These are phyloP conservation scores for Fomitopsis pulvina DNA, from an alignment of 768 basidiomycete genomes.

Conservation along the genomic window DNA sequence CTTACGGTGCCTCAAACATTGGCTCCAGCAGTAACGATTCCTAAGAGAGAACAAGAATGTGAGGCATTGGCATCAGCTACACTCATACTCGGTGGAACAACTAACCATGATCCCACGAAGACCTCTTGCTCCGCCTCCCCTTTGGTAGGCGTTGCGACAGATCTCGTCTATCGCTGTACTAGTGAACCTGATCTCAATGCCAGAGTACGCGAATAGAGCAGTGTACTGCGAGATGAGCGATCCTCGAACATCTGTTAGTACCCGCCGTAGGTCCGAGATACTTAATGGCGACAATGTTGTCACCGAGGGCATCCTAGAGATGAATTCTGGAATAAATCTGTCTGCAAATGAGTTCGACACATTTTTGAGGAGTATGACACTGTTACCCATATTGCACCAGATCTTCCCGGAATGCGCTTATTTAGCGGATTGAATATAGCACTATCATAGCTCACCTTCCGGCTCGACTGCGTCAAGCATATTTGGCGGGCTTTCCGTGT, in stretches of 20 bases:
- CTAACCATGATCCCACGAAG: constrained; percentile 81
- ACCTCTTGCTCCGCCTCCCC: constrained; percentile 89
- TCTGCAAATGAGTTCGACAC: not conserved
- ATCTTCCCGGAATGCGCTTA: constrained; percentile 37
- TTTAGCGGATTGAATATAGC: not conserved
- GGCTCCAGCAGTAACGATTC: constrained; percentile 78
- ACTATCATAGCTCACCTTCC: constrained; percentile 33
- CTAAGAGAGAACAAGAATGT: constrained; percentile 32
- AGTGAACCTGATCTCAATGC: constrained; percentile 84
- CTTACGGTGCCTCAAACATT: constrained; percentile 92
- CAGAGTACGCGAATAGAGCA: constrained; percentile 76
- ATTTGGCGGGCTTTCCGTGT: constrained; percentile 47
- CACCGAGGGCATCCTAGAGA: constrained; percentile 89
- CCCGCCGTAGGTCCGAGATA: constrained; percentile 76
- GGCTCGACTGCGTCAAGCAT: constrained; percentile 69
- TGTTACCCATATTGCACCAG: constrained; percentile 83
- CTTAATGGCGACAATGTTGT: constrained; percentile 79
- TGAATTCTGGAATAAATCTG: constrained; percentile 93
- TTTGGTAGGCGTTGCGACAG: constrained; percentile 66
- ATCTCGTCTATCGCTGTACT: constrained; percentile 74
- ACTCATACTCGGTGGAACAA: constrained; percentile 14
- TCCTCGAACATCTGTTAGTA: constrained; percentile 88
- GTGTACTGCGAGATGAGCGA: constrained; percentile 88
- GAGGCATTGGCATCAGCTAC: not conserved
- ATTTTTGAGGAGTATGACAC: constrained; percentile 2